Evolutionary conservation across 192 early-diverging fungal genomes (phyloP), one percentile per base, ranked within the genome.

Genomic region (Coemansia sp.): DNA sequence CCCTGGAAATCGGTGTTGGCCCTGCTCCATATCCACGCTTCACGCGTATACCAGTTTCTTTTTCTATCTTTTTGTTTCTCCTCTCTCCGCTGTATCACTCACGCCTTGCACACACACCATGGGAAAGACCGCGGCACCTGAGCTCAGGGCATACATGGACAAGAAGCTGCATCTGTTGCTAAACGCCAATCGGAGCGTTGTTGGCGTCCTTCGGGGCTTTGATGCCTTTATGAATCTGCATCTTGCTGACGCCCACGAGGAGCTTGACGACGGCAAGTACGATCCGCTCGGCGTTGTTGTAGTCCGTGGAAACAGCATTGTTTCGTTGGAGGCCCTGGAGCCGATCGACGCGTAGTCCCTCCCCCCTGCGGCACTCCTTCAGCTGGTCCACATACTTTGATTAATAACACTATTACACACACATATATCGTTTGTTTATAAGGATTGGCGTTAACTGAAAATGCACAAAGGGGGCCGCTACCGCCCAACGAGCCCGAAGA

Each of bases 201-300:
- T 88, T n/a, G 97, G 97, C 36, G 81, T 98, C 36, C 88, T 99
- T 71, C 91, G 97, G 46, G 96, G 97, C n/a, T 99, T 88, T 71
- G 97, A 99, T 71, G 90, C 97, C 19, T 99, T 98, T 83, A 96
- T 99, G 97, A 99, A 99, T 84, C 71, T 99, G 66, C 95, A 98
- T 36, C 76, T 99, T 66, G 96, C 94, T 62, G 93, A 98, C 43
- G 87, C 95, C 25, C 83, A 89, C 33, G 96, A 99, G 74, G 89
- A 91, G 61, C 77, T 90, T 17, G 83, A 82, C 8, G 85, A 85
- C 2, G 85, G 83, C 23, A 88, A 93, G 62, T 87, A 84, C 48
- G 64, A 83, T n/a, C 65, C 85, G 0, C 91, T 99, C 50, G 95
- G 96, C 55, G 96, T 91, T 75, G 87, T 96, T 62, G 96, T 92